A percentile compares a stretch with the other conserved stretches of the same genome.
phyloP scores from a whole-genome alignment of 2,329 filamentous ascomycete species.

The Shiraia sp. region DNA sequence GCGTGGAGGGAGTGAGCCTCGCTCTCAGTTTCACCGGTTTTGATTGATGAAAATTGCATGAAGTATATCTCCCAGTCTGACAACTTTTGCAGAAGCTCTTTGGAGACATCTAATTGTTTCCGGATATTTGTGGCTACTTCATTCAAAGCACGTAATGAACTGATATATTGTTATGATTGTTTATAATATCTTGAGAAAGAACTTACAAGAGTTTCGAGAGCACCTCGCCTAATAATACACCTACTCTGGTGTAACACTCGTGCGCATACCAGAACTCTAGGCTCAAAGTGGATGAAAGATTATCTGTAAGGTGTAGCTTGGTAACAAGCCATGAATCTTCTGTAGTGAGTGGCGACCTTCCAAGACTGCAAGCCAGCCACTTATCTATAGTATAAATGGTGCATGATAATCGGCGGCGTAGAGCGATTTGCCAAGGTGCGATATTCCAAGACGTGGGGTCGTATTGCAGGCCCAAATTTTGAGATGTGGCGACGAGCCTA shows the following conservation, averaged over 20 bases:
- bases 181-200: neutral
- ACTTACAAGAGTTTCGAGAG: conserved; percentile 8
- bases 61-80: neutral
- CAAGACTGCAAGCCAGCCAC: conserved; percentile 11
- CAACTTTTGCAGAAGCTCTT: conserved; percentile 1
- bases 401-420: conserved; percentile 10
- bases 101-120: conserved; percentile 1
- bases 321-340: conserved; percentile 11
- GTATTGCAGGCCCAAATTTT: conserved; percentile 11
- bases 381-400: conserved; percentile 8
- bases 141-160: conserved; percentile 6
- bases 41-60: neutral
- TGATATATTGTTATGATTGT: neutral
- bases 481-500: conserved; percentile 6
- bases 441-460: conserved; percentile 12
- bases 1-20: conserved; percentile 1
- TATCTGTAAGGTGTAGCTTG: conserved; percentile 2
- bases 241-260: neutral
- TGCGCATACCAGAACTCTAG: conserved; percentile 1
- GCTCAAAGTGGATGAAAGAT: conserved; percentile 1
- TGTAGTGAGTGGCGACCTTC: conserved; percentile 10
- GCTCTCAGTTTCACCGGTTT: neutral
- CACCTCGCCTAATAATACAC: conserved; percentile 2
- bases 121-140: conserved; percentile 1
- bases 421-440: conserved; percentile 7